These are phyloP conservation scores for Alloteropsis semialata DNA, from an alignment of 176 grass and related monocot genomes.

Conservation along the genomic window DNA sequence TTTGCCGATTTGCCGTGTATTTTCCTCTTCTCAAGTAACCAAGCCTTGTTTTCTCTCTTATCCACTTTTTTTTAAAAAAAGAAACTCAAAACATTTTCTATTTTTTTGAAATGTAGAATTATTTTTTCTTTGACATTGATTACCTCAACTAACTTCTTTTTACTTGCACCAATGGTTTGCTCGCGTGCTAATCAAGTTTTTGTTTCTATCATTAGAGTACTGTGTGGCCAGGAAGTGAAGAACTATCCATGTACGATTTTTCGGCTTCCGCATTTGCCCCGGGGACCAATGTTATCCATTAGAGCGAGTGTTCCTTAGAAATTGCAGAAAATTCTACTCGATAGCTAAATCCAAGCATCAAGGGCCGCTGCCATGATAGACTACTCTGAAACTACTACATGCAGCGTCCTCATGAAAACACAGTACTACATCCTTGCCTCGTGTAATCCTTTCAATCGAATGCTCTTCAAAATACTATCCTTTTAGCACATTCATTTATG, in stretches of 20 bases:
- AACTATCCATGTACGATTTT: not conserved
- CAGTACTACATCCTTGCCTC: not conserved
- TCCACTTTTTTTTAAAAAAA: not conserved
- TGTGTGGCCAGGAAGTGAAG: not conserved
- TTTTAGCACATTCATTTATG: not conserved
- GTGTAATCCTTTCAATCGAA: not conserved
- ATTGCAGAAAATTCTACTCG: not conserved
- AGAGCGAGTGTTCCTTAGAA: not conserved
- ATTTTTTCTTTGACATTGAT: not conserved
- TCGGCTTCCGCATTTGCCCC: not conserved
- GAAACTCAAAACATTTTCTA: not conserved
- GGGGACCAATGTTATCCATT: not conserved
- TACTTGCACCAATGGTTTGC: conserved; percentile 22
- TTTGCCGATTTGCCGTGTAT: no score
- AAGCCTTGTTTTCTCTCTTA: not conserved
- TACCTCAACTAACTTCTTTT: not conserved
- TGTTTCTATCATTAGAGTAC: not conserved
- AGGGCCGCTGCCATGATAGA: not conserved
- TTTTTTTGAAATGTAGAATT: not conserved
- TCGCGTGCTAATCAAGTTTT: conserved; percentile 25
- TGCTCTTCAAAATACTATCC: not conserved
- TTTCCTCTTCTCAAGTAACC: not conserved
- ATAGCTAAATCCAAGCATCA: not conserved
- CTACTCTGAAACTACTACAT: not conserved
- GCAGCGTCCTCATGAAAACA: not conserved